These are phyloP conservation scores for Hsuehochloa calcarea DNA, from an alignment of 176 grass and related monocot genomes.

Conservation along the genomic window DNA sequence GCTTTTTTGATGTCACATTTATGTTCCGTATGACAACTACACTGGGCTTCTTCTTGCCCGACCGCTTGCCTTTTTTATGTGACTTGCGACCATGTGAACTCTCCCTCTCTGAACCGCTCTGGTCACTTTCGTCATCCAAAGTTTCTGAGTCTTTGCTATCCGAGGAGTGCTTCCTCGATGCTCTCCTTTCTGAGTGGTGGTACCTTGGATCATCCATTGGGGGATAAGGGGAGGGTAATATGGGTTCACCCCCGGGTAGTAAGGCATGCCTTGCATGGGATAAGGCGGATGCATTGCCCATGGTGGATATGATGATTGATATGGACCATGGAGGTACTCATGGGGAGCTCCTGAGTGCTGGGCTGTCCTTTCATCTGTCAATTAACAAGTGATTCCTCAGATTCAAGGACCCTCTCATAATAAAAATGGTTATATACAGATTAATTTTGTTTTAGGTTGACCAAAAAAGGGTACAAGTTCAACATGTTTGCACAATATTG, in stretches of 20 bases:
- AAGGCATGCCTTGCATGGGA: slow-evolving; percentile 78
- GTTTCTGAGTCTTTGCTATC: slow-evolving; percentile 51
- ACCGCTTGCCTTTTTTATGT: slow-evolving; percentile 53
- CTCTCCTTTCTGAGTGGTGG: slow-evolving; percentile 40
- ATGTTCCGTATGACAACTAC: slow-evolving; percentile 78
- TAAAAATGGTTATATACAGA: background rate
- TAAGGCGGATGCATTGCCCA: slow-evolving; percentile 91
- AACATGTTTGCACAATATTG: background rate
- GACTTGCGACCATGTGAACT: slow-evolving; percentile 57
- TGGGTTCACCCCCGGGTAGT: slow-evolving; percentile 62
- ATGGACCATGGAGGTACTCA: slow-evolving; percentile 62
- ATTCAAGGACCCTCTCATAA: slow-evolving; percentile 11
- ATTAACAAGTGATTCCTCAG: slow-evolving; percentile 9
- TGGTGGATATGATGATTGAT: slow-evolving; percentile 63
- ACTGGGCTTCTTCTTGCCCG: slow-evolving; percentile 68
- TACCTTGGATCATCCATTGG: slow-evolving; percentile 55
- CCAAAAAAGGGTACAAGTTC: background rate
- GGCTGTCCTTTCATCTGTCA: slow-evolving; percentile 49
- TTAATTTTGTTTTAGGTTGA: background rate
- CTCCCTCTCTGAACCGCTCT: slow-evolving; percentile 52
- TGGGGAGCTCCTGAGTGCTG: slow-evolving; percentile 44
- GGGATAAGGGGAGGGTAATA: slow-evolving; percentile 75
- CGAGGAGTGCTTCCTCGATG: slow-evolving; percentile 50
- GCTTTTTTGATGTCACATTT: slow-evolving; percentile 80
- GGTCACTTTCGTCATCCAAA: slow-evolving; percentile 50